Conservation (phyloP, 78 protist genomes). For the Dictyostelium intermedium region DNA sequence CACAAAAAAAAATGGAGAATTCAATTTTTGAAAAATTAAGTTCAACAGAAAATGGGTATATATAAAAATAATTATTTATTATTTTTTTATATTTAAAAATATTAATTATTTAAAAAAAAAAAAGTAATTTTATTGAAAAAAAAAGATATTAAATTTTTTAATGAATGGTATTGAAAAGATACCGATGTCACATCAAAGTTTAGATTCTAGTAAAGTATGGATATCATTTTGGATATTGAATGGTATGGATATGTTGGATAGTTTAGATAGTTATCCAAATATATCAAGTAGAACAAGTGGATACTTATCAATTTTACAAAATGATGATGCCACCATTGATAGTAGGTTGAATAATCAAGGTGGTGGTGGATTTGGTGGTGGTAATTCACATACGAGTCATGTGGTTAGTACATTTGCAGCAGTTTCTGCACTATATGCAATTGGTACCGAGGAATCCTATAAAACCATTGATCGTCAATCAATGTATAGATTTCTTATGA, state of each 20-base stretch:
- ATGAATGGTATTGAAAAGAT: neutral
- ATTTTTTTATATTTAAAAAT: neutral
- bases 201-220: constrained; percentile 89
- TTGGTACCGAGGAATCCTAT: constrained; percentile 84
- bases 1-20: neutral
- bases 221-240: constrained; percentile 93
- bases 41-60: neutral
- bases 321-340: neutral
- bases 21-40: neutral
- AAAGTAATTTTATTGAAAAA: neutral
- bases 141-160: neutral
- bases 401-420: constrained; percentile 99
- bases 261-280: neutral
- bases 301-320: constrained; percentile 32
- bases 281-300: neutral
- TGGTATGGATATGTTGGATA: constrained; percentile 90
- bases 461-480: constrained; percentile 69
- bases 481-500: constrained; percentile 40
- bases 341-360: neutral
- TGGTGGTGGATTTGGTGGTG: constrained; percentile 88
- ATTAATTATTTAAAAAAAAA: neutral
- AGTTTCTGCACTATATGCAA: constrained; percentile 60
- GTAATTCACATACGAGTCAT: constrained; percentile 91
- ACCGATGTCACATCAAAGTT: constrained; percentile 33
- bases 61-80: neutral